Conservation (phyloP, 495 filamentous ascomycete species). For the Cenococcum geophilum region DNA sequence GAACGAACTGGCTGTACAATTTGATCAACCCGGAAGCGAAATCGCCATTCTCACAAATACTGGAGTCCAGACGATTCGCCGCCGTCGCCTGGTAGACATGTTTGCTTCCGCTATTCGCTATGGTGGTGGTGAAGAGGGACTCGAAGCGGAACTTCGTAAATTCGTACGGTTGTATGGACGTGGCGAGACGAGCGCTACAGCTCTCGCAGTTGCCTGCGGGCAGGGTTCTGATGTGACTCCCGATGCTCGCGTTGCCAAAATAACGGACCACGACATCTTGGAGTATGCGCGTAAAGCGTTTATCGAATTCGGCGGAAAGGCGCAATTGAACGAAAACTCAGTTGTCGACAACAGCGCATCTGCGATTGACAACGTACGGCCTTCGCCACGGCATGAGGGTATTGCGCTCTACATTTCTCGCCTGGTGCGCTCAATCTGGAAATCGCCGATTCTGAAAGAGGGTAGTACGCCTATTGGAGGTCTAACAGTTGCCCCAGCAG, state of each 20-base stretch:
- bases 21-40: slow-evolving; percentile 71
- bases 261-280: slow-evolving; percentile 74
- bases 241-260: slow-evolving; percentile 58
- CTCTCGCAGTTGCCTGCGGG: slow-evolving; percentile 92
- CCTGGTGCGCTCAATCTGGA: slow-evolving; percentile 82
- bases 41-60: slow-evolving; percentile 86
- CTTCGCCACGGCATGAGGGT: slow-evolving; percentile 84
- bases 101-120: slow-evolving; percentile 74
- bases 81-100: slow-evolving; percentile 82
- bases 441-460: slow-evolving; percentile 53
- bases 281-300: slow-evolving; percentile 80
- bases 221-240: slow-evolving; percentile 73
- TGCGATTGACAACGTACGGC: slow-evolving; percentile 69
- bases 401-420: slow-evolving; percentile 80
- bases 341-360: slow-evolving; percentile 55
- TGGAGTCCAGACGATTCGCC: slow-evolving; percentile 76
- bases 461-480: slow-evolving; percentile 53
- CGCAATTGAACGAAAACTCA: slow-evolving; percentile 65
- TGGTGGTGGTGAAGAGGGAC: slow-evolving; percentile 68
- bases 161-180: slow-evolving; percentile 81
- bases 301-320: slow-evolving; percentile 82
- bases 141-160: slow-evolving; percentile 70
- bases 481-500: slow-evolving; percentile 44
- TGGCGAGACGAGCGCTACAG: slow-evolving; percentile 78
- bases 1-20: slow-evolving; percentile 92